Evolutionary conservation across 2,329 filamentous ascomycete genomes (phyloP), one percentile per base, ranked within the genome.

Genomic region (Aspergillus sp.): DNA sequence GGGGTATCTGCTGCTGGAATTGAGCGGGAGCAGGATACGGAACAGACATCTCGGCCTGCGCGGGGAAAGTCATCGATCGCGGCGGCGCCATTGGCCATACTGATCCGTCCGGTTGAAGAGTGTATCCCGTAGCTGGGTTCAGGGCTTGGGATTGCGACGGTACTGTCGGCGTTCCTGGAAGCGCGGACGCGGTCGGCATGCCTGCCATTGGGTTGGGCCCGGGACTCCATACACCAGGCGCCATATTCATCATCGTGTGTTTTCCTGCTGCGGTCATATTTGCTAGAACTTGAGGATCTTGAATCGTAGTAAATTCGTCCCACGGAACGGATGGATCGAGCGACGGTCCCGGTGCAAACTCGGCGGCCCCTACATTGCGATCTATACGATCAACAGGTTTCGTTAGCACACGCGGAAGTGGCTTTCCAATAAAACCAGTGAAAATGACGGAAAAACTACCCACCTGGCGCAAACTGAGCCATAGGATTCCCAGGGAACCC

Each of bases 291-390:
- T 76, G 74, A 6, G 71, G 71, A 52, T 75, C 74, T 20, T 70
- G 69, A 50, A 77, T 71, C 18, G 73, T 72, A 24, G 75, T 70
- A 52, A 71, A 74, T 54, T 75, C 72, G 49, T 77, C 73, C 76
- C 76, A 78, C 9, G 71, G 64, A 3, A 74, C 70, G 18, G 72
- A 70, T 4, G 71, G 65, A 49, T 75, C 71, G 57, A 77, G 69
- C 12, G 73, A 60, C 46, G 67, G 69, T 24, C 69, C 65, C 20
- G 73, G 56, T 46, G 69, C 61, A 54, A 74, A 71, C 45, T 75
- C 71, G 24, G 64, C 61, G 10, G 69, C 58, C 55, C 65, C 67
- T 52, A 69, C 68, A 22, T 67, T 62, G 42, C 67, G 68, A 55
- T 75, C 73, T 74, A 64, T 36, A 58, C 26, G 14, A 12, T 16